Evolutionary conservation across 2,329 filamentous ascomycete species (phyloP).

Genomic region (Penicillium sp.): DNA sequence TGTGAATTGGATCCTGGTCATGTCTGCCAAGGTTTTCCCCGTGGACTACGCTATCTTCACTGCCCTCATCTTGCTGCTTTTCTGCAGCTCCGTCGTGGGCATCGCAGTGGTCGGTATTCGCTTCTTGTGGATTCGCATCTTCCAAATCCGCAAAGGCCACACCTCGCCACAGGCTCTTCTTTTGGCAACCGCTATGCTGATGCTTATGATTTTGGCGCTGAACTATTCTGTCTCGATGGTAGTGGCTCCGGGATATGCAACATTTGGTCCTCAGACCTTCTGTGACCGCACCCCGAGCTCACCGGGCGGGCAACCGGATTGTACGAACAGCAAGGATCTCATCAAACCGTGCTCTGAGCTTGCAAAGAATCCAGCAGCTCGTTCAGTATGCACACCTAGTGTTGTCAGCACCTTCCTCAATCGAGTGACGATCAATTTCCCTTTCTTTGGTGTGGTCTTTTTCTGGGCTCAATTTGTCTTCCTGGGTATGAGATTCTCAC

Average conservation of each 20-base stretch:
- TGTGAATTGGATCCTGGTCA: slow-evolving; percentile 80
- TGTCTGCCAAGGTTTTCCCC: slow-evolving; percentile 77
- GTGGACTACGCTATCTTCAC: slow-evolving; percentile 89
- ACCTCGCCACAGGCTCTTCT: slow-evolving; percentile 89
- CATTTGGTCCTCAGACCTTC: slow-evolving; percentile 89
- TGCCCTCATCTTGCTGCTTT: slow-evolving; percentile 77
- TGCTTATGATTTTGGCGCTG: slow-evolving; percentile 79
- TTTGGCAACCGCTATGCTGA: slow-evolving; percentile 83
- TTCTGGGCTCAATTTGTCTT: slow-evolving; percentile 98
- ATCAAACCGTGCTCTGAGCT: slow-evolving; percentile 78
- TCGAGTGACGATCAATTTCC: slow-evolving; percentile 86
- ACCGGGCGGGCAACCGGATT: slow-evolving; percentile 66
- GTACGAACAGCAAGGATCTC: slow-evolving; percentile 58
- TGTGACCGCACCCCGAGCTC: slow-evolving; percentile 65
- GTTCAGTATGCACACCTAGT: slow-evolving; percentile 80
- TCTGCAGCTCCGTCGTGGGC: slow-evolving; percentile 79
- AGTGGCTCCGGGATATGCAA: slow-evolving; percentile 91
- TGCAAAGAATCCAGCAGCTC: slow-evolving; percentile 62
- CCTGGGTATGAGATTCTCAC: slow-evolving; percentile 47
- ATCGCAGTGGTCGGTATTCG: slow-evolving; percentile 84
- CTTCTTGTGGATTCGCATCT: slow-evolving; percentile 91
- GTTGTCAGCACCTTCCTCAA: slow-evolving; percentile 92
- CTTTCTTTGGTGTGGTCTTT: slow-evolving; percentile 84
- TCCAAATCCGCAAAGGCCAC: slow-evolving; percentile 81
- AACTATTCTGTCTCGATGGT: slow-evolving; percentile 92